Base-by-base conservation (phyloP, 768 basidiomycete genomes). In the Leucocoprinus sp. region DNA sequence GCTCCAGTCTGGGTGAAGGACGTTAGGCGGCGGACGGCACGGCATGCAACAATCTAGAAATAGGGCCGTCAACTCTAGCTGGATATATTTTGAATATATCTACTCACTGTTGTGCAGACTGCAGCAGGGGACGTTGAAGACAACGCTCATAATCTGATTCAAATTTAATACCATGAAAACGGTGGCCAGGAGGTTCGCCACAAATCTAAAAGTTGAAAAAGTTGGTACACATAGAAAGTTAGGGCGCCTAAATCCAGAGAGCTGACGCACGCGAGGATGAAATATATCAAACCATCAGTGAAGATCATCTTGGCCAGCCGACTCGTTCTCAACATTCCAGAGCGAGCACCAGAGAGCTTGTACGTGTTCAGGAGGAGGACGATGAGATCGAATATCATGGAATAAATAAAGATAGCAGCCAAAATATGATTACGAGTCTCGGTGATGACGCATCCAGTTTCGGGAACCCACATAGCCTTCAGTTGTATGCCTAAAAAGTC, bases 321-420 rank as follows among this genome's bases (percentile, higher is more conserved):
- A 52, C 70, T 75, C 28, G 62, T 57, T 15, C 59, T 64, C 50
- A 59, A 54, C 21, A 31, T 51, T 52, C 2, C 17, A 18, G 39
- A 27, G 39, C 39, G 46, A 17, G 57, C 43, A 1, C 64, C 58
- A 7, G 66, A 50, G 18, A 86, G 70, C 56, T 81, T 84, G 60
- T 73, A 77, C 9, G 70, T 74, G 28, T 75, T 83, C 52, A 86
- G 60, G 19, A 65, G 49, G 36, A 85, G 68, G 29, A 84, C 80
- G 22, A 72, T 48, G 17, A 82, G 63, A 57, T 86, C 84, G 56
- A 86, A 84, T 55, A 68, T 66, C 84, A 86, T 87, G 23, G 82
- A 78, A 53, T 86, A 86, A 24, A 84, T 80, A 60, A 84, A 86
- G 3, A 80, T 80, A 2, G 79, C 77, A 4, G 80, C 78, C 24